These are phyloP conservation scores for Calonectria multiphialidica DNA, from an alignment of 2,329 filamentous ascomycete species.

Conservation along the genomic window DNA sequence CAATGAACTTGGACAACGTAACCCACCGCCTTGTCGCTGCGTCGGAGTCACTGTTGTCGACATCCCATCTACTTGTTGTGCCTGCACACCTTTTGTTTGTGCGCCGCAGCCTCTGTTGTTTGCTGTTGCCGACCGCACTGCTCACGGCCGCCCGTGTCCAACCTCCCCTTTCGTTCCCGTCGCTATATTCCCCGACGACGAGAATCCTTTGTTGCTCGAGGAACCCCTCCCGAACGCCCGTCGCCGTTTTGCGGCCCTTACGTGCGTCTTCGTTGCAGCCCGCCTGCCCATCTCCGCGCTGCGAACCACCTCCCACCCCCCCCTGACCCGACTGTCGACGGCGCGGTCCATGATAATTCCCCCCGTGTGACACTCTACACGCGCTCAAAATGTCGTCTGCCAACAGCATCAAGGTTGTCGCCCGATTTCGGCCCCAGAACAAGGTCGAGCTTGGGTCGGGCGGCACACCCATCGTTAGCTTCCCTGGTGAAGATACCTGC, in stretches of 20 bases:
- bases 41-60: conserved; percentile 22
- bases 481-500: conserved; percentile 91
- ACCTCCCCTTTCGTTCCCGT: conserved; percentile 13
- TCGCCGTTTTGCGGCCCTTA: conserved; percentile 42
- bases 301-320: conserved; percentile 36
- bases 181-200: conserved; percentile 15
- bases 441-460: conserved; percentile 90
- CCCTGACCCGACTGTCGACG: conserved; percentile 10
- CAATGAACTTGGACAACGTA: conserved; percentile 39
- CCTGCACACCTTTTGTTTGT: conserved; percentile 34
- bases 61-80: conserved; percentile 25
- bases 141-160: conserved; percentile 34
- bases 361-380: conserved; percentile 36
- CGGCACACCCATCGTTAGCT: conserved; percentile 91
- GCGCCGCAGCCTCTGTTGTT: conserved; percentile 31
- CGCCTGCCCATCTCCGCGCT: conserved; percentile 37
- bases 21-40: conserved; percentile 34
- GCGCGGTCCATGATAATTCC: conserved; percentile 43
- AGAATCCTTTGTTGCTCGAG: conserved; percentile 14
- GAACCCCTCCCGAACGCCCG: conserved; percentile 30
- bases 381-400: conserved; percentile 64
- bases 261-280: conserved; percentile 27
- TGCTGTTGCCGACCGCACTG: conserved; percentile 36
- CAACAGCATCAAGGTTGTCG: conserved; percentile 88
- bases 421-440: conserved; percentile 98